Evolutionary conservation across 2,329 filamentous ascomycete species (phyloP).

Genomic region (Diaporthe sp.): DNA sequence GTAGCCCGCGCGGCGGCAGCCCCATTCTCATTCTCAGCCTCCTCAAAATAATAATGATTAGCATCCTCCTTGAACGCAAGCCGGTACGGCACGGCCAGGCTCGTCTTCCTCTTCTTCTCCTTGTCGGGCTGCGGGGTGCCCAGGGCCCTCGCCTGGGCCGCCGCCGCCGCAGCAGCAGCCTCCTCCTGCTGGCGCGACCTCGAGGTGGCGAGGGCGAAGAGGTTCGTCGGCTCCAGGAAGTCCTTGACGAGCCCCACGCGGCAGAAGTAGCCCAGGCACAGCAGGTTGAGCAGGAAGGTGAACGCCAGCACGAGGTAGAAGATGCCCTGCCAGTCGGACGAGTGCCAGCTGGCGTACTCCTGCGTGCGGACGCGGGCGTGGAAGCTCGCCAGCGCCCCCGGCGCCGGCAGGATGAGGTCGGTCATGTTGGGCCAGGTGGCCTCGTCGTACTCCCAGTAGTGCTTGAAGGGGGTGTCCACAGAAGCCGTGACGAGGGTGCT

Average conservation of each 20-base stretch:
- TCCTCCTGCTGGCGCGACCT: slow-evolving; percentile 47
- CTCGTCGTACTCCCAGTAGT: slow-evolving; percentile 64
- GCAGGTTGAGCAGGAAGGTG: slow-evolving; percentile 74
- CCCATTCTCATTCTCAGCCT: slow-evolving; percentile 39
- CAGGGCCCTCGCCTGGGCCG: slow-evolving; percentile 47
- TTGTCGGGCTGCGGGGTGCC: slow-evolving; percentile 36
- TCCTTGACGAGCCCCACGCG: slow-evolving; percentile 75
- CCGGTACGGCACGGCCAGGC: slow-evolving; percentile 54
- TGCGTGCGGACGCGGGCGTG: slow-evolving; percentile 71
- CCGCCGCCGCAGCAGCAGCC: slow-evolving; percentile 43
- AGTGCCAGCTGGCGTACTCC: slow-evolving; percentile 76
- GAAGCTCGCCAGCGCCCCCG: slow-evolving; percentile 66
- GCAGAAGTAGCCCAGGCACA: slow-evolving; percentile 71
- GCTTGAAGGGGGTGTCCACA: slow-evolving; percentile 68
- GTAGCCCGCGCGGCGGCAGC: not conserved
- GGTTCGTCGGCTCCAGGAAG: slow-evolving; percentile 80
- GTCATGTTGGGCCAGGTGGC: slow-evolving; percentile 17
- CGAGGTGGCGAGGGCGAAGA: slow-evolving; percentile 79
- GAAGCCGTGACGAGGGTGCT: slow-evolving; percentile 73
- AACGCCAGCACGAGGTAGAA: slow-evolving; percentile 75
- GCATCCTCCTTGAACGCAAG: slow-evolving; percentile 49
- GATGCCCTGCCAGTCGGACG: slow-evolving; percentile 67
- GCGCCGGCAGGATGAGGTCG: slow-evolving; percentile 48
- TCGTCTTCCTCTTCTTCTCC: slow-evolving; percentile 38
- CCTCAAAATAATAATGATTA: slow-evolving; percentile 57